Evolutionary conservation across 2,329 filamentous ascomycete genomes (phyloP), one percentile per base, ranked within the genome.

Genomic region (Cadophora gregata): DNA sequence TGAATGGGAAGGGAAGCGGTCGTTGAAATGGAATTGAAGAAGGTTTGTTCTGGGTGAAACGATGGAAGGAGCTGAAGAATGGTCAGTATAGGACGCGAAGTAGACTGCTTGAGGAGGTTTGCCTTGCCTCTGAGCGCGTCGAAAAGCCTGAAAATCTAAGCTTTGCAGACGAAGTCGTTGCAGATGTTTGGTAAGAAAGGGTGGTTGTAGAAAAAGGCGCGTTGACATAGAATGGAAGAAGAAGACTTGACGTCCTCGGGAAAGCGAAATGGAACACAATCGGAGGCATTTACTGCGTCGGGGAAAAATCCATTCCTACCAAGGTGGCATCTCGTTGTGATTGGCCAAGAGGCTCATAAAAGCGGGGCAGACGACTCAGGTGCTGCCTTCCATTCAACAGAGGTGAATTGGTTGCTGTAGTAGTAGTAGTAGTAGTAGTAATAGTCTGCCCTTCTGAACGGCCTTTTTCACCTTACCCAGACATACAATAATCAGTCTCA

Each of bases 121-220:
- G 70, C 72, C 67, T 38, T 73, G 71, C 75, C 74, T 74, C 56
- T 73, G 73, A 75, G 72, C 71, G 73, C 73, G 75, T 73, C 64
- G 51, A 55, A 69, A 59, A 58, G 63, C 66, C 53, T 36, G 31
- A 29, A n/a, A 10, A 27, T 45, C 24, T 63, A 62, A 60, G 31
- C 27, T 59, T 62, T 53, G 66, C 66, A 60, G 31, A 24, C 59
- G 63, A 60, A 63, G 55, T 59, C 64, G 65, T 33, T 59, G 59
- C 59, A 70, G 45, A 72, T 73, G 71, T 73, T 72, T 76, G 69
- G 72, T 71, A 71, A 77, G 33, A 61, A 59, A 62, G 42, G 53
- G 60, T 65, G 53, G 67, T 48, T 61, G 67, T 67, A 66, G 58
- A 70, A 70, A 65, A 42, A 73, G 68, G 69, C 71, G 70, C 69